A percentile compares a stretch with the other conserved stretches of the same genome.
Conservation (phyloP, 2,329 filamentous ascomycete genomes). For the Xylaria multiplex region DNA sequence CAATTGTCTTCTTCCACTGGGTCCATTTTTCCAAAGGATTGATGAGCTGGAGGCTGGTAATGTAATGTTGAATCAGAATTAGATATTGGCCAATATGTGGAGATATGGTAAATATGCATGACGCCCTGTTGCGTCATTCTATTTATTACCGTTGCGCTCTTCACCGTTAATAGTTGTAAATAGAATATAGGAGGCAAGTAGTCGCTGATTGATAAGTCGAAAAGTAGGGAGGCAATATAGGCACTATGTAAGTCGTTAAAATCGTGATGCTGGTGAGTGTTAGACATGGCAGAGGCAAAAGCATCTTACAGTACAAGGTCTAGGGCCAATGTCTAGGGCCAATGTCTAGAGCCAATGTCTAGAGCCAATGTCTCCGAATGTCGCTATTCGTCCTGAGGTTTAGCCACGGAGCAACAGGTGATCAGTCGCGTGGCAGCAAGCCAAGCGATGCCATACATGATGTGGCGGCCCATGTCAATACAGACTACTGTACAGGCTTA, state of each 20-base stretch:
- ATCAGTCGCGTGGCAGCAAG: conserved; percentile 39
- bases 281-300: conserved; percentile 5
- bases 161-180: conserved; percentile 18
- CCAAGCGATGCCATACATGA: conserved; percentile 33
- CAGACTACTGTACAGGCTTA: background rate
- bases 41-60: conserved; percentile 31
- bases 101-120: conserved; percentile 32
- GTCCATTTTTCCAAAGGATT: conserved; percentile 35
- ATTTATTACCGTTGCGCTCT: conserved; percentile 27
- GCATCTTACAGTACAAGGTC: background rate
- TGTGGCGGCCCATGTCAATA: conserved; percentile 29
- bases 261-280: conserved; percentile 8
- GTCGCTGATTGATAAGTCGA: background rate
- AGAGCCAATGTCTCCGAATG: conserved; percentile 1
- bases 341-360: background rate
- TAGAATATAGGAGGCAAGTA: background rate
- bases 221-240: background rate
- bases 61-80: conserved; percentile 30
- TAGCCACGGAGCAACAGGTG: conserved; percentile 33
- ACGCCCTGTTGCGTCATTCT: conserved; percentile 38
- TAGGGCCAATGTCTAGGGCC: too few relatives aligned
- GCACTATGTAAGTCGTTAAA: background rate
- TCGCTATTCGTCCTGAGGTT: conserved; percentile 23
- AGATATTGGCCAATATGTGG: conserved; percentile 36
- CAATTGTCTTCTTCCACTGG: conserved; percentile 28